A percentile compares a stretch with the other conserved stretches of the same genome.
These are phyloP conservation scores for Hemileccinum impolitum DNA, from an alignment of 768 basidiomycete genomes.

Conservation along the genomic window DNA sequence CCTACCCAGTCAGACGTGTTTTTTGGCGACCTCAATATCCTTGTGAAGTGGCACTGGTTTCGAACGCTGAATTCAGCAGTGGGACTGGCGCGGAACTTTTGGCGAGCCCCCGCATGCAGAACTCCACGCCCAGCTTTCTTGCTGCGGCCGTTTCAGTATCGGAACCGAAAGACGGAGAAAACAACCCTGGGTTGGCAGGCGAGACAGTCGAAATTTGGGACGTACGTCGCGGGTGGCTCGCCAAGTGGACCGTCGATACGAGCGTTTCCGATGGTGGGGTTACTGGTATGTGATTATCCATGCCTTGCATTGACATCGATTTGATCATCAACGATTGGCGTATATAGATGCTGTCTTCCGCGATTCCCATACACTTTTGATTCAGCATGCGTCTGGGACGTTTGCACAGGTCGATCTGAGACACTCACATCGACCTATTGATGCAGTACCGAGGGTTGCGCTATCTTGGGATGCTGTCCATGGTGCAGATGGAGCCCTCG, in stretches of 20 bases:
- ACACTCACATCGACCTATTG: constrained; percentile 58
- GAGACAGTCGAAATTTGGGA: constrained; percentile 86
- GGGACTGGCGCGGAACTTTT: constrained; percentile 23
- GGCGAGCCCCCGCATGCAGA: constrained; percentile 30
- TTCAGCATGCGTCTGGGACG: constrained; percentile 69
- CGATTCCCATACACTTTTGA: constrained; percentile 70
- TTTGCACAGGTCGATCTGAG: constrained; percentile 80
- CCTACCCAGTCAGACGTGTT: constrained; percentile 70
- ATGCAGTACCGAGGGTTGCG: constrained; percentile 61
- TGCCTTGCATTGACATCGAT: background rate
- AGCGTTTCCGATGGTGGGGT: constrained; percentile 68
- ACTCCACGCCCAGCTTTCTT: constrained; percentile 19
- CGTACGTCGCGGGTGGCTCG: constrained; percentile 73
- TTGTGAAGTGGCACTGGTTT: constrained; percentile 72
- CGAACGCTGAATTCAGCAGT: constrained; percentile 54
- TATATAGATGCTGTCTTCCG: constrained; percentile 62
- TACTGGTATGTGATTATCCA: constrained; percentile 49
- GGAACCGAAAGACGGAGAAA: constrained; percentile 17
- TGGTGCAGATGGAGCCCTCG: constrained; percentile 48
- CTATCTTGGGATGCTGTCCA: constrained; percentile 55
- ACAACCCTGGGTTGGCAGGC: constrained; percentile 27
- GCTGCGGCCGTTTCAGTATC: constrained; percentile 1
- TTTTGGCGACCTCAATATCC: constrained; percentile 76
- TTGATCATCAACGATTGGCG: background rate
- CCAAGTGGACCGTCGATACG: constrained; percentile 75